Percentiles rank a stretch among this genome's conserved stretches.
Conservation (phyloP, 768 basidiomycete genomes). For the Podaxis rugospora region DNA sequence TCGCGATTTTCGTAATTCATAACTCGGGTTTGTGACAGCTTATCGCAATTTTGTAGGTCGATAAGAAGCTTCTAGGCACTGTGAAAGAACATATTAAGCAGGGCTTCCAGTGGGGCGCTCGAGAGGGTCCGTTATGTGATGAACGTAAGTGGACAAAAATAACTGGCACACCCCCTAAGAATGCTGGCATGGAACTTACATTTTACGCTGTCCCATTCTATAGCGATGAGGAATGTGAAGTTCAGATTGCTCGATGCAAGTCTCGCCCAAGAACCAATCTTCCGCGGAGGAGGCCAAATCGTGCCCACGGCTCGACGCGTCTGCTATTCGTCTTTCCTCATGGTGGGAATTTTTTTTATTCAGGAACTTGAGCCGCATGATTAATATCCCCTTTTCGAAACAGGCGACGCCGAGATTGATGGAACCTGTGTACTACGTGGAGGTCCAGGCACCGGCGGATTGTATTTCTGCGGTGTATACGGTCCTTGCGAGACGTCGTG, state of each 20-base stretch:
- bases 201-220: background rate
- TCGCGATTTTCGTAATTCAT: background rate
- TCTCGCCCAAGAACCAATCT: slow-evolving; percentile 93
- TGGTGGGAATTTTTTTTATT: slow-evolving; percentile 53
- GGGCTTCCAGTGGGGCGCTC: slow-evolving; percentile 98
- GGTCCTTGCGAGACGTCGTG: slow-evolving; percentile 94
- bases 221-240: slow-evolving; percentile 98
- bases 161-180: background rate
- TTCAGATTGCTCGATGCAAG: slow-evolving; percentile 93
- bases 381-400: background rate
- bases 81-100: slow-evolving; percentile 97
- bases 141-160: slow-evolving; percentile 73
- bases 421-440: slow-evolving; percentile 98
- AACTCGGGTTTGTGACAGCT: background rate
- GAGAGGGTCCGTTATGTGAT: slow-evolving; percentile 96
- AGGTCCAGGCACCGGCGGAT: slow-evolving; percentile 98
- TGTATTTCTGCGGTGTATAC: slow-evolving; percentile 99
- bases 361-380: slow-evolving; percentile 1
- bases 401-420: slow-evolving; percentile 93
- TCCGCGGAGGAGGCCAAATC: slow-evolving; percentile 96
- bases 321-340: slow-evolving; percentile 98
- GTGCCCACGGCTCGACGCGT: slow-evolving; percentile 98
- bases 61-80: slow-evolving; percentile 85
- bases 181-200: background rate
- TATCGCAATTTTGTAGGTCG: slow-evolving; percentile 47